Base-by-base conservation (phyloP, 345 rosid species). In the Mangifera indica region DNA sequence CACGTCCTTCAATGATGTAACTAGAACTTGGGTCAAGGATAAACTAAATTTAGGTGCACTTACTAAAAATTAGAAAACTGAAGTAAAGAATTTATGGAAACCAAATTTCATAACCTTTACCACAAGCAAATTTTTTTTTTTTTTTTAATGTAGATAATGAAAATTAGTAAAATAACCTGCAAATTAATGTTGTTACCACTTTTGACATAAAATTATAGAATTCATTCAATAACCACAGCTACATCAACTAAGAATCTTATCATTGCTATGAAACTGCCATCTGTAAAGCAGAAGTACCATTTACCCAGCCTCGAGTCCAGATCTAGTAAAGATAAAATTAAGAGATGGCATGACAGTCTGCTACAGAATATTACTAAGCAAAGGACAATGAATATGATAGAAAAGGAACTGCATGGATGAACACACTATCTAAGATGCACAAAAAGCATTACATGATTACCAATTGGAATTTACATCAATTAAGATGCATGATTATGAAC, bases 1-100 rank as follows among this genome's bases (percentile, higher is more conserved):
- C 97, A 21, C 83, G 94, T 65, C 97, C 98, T 85, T 96, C 98
- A 65, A 96, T 93, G 75, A 93, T 87, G 79, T 96, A 96, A 79
- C 99, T 91, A 80, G 46, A 75, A 66, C 44, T 82, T 66, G 67
- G 60, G 85, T 94, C 81, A 92, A 90, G 92, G 89, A 67, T 87
- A 54, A 77, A 71, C 13, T 11, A 60, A 32, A 64, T 13, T 26
- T 20, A 32, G 37, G 24, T 45, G 48, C 22, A 64, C 72, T 56
- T 67, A 14, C 66, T 21, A 70, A 64, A 60, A 46, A 29, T 29
- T 17, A 72, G 26, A 8, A 45, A 34, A 55, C 26, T 24, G 15
- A 76, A 5, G 42, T 6, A 37, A 37, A 37, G 9, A 37, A 6
- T 7, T 37, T 37, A 37, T 7, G 8, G 42, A 37, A 37, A 37